These are phyloP conservation scores for Geranomyces variabilis DNA, from an alignment of 192 early-diverging fungal genomes.

Conservation along the genomic window DNA sequence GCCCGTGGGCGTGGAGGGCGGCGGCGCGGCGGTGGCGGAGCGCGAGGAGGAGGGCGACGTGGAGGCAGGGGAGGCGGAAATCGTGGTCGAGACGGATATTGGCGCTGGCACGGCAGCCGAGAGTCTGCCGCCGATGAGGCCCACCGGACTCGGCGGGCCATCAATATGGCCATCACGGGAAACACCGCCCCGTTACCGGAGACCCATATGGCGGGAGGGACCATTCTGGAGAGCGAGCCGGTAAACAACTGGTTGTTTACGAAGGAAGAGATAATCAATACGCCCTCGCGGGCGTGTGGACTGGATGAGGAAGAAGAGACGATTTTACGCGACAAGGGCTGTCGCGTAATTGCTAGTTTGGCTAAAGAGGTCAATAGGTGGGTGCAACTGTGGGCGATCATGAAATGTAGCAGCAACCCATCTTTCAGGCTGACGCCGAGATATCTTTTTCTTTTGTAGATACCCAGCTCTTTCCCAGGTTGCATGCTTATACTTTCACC, in stretches of 20 bases:
- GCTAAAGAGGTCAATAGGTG: conserved; percentile 25
- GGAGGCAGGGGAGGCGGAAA: no score
- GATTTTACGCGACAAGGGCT: conserved; percentile 27
- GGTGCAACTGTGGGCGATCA: background rate
- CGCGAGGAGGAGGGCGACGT: no score
- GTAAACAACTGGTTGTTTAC: conserved; percentile 26
- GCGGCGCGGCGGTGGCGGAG: no score
- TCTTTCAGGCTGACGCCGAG: background rate
- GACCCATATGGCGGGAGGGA: background rate
- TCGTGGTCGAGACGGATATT: background rate
- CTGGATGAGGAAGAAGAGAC: conserved; percentile 10
- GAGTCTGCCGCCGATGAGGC: conserved; percentile 4
- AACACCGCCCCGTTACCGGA: background rate
- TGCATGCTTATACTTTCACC: conserved; percentile 42
- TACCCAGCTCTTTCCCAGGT: conserved; percentile 22
- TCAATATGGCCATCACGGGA: conserved; percentile 3
- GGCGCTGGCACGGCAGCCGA: background rate
- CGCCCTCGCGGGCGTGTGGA: conserved; percentile 18
- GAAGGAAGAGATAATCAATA: conserved; percentile 9
- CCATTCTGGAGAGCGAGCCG: background rate
- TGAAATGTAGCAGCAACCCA: background rate
- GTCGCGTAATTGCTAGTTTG: conserved; percentile 10
- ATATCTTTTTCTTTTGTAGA: background rate
- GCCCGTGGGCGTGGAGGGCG: no score
- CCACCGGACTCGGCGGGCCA: background rate